phyloP scores from a whole-genome alignment of 176 grass and related monocot species.

The Carex myosuroides region DNA sequence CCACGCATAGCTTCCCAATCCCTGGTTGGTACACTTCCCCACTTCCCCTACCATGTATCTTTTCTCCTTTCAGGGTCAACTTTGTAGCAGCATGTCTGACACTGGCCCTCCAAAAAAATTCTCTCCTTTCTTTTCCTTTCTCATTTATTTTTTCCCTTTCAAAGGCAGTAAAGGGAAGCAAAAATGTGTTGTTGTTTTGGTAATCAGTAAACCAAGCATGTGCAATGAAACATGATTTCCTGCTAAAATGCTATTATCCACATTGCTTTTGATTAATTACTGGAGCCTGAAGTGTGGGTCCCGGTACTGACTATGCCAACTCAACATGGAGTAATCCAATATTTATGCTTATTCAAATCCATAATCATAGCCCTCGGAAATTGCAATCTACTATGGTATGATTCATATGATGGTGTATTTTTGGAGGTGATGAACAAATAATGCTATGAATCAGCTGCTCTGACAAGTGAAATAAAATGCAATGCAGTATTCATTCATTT shows the following conservation, averaged over 20 bases:
- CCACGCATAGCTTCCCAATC: neutral
- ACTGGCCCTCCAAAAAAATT: neutral
- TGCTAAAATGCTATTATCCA: neutral
- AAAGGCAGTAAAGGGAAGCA: neutral
- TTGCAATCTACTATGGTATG: neutral
- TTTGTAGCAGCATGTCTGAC: neutral
- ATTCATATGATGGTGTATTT: neutral
- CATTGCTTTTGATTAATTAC: neutral
- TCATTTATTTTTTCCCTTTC: neutral
- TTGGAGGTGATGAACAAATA: neutral
- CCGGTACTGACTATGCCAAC: neutral
- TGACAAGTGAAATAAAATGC: neutral
- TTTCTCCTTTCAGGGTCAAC: neutral
- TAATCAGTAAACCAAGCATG: neutral
- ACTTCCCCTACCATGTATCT: neutral
- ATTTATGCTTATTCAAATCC: neutral
- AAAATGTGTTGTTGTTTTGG: neutral
- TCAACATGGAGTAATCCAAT: neutral
- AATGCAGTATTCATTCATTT: neutral
- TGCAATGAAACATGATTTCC: neutral
- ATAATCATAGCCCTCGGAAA: neutral
- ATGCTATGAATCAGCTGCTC: neutral
- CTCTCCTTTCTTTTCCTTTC: neutral
- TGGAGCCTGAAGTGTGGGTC: neutral
- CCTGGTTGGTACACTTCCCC: neutral